These are phyloP conservation scores for Solanum sejunctum DNA, from an alignment of 257 asterid species.

Conservation along the genomic window DNA sequence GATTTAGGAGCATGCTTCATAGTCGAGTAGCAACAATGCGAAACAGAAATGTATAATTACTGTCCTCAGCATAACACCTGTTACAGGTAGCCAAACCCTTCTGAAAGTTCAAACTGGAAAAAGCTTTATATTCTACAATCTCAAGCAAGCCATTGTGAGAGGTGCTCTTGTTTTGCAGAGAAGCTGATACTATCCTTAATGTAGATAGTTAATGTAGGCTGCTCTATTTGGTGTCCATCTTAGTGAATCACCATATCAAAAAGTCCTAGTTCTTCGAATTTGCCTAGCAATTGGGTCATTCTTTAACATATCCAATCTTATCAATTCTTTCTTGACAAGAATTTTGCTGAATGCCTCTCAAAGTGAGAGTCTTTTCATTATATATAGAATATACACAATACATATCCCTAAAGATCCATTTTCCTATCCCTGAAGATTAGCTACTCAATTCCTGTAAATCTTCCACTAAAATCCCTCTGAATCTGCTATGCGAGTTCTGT, in stretches of 20 bases:
- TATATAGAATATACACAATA: no score
- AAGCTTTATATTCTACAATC: neutral
- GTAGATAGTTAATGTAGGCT: neutral
- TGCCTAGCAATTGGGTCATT: neutral
- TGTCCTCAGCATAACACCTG: neutral
- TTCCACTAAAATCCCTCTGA: no score
- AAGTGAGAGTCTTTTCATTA: no score
- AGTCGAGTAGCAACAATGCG: neutral
- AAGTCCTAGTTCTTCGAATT: neutral
- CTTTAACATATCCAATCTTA: neutral
- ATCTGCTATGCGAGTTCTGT: neutral
- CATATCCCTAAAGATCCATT: no score
- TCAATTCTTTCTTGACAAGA: neutral
- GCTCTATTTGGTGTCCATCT: neutral
- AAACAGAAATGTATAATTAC: neutral
- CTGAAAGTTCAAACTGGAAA: neutral
- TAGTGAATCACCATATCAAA: neutral
- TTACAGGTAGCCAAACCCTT: neutral
- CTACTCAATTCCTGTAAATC: no score
- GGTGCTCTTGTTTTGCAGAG: neutral
- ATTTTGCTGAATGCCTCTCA: no score
- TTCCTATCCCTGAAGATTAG: no score
- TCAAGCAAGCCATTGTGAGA: neutral
- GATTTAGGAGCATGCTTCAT: neutral
- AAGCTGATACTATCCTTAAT: neutral